Conservation (phyloP, 192 early-diverging fungal species). For the Coemansia sp. region DNA sequence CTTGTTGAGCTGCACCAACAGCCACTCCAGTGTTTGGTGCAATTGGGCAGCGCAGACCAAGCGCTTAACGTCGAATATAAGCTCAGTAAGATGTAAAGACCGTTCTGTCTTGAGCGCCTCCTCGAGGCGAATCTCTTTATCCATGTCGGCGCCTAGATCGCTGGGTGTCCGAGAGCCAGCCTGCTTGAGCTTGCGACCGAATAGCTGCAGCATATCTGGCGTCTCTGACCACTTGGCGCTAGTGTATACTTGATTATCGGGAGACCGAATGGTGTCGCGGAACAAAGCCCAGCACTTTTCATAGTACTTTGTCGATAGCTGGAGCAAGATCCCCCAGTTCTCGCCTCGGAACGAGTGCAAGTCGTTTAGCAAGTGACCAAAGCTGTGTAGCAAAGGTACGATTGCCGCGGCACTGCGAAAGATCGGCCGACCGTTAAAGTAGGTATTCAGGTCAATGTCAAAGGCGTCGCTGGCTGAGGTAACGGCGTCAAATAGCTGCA, state of each 20-base stretch:
- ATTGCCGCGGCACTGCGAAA: slow-evolving; percentile 52
- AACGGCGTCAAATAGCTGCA: slow-evolving; percentile 58
- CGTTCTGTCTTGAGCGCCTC: slow-evolving; percentile 77
- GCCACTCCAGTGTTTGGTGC: slow-evolving; percentile 80
- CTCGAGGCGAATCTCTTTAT: slow-evolving; percentile 75
- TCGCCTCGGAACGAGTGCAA: slow-evolving; percentile 46
- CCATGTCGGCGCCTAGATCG: slow-evolving; percentile 18
- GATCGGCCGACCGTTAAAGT: slow-evolving; percentile 49
- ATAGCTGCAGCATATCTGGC: slow-evolving; percentile 60
- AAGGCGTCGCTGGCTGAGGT: slow-evolving; percentile 45
- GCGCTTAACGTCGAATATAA: slow-evolving; percentile 83
- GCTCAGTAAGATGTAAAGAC: slow-evolving; percentile 72
- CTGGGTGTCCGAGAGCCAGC: slow-evolving; percentile 1
- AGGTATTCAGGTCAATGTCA: slow-evolving; percentile 35
- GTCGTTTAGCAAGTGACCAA: slow-evolving; percentile 45
- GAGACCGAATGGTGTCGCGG: slow-evolving; percentile 49
- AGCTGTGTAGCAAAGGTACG: slow-evolving; percentile 41
- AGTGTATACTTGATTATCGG: slow-evolving; percentile 44
- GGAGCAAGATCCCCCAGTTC: slow-evolving; percentile 48
- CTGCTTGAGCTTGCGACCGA: slow-evolving; percentile 53
- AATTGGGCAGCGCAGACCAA: slow-evolving; percentile 71
- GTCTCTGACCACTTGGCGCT: slow-evolving; percentile 66
- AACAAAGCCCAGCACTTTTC: slow-evolving; percentile 46
- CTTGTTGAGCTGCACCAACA: slow-evolving; percentile 36
- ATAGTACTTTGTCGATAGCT: slow-evolving; percentile 48